These are phyloP conservation scores for Domatiomyces catenatus DNA, from an alignment of 2,329 filamentous ascomycete genomes.

Conservation along the genomic window DNA sequence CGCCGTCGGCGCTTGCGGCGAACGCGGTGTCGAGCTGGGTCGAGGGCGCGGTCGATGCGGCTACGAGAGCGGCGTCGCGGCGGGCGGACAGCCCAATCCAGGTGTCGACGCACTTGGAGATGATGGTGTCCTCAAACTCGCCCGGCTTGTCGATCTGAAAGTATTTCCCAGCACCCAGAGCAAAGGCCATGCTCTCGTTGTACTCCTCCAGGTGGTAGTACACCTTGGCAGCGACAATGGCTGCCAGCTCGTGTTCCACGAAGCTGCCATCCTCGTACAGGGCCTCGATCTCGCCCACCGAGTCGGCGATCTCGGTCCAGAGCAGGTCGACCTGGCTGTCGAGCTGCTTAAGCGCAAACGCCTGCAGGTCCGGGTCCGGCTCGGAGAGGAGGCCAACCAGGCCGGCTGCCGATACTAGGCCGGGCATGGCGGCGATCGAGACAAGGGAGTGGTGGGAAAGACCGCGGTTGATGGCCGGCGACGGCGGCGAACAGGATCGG, in stretches of 20 bases:
- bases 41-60: constrained; percentile 33
- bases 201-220: constrained; percentile 99
- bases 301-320: constrained; percentile 91
- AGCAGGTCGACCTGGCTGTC: constrained; percentile 94
- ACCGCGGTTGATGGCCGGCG: not conserved
- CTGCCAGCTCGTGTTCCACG: constrained; percentile 82
- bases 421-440: constrained; percentile 50
- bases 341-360: constrained; percentile 86
- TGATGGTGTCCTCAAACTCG: constrained; percentile 98
- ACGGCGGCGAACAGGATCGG: too few species aligned
- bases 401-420: constrained; percentile 83
- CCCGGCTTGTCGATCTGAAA: constrained; percentile 83
- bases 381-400: constrained; percentile 91
- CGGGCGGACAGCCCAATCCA: constrained; percentile 71
- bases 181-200: constrained; percentile 98
- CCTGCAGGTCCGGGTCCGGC: constrained; percentile 82
- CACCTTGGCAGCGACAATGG: constrained; percentile 88
- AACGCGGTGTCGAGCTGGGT: constrained; percentile 69
- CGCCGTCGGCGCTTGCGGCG: constrained; percentile 47
- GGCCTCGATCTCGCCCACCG: constrained; percentile 87
- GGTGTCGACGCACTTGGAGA: constrained; percentile 94
- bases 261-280: constrained; percentile 95
- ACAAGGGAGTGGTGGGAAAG: not conserved
- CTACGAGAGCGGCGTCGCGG: constrained; percentile 37
- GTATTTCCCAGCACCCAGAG: constrained; percentile 80